phyloP scores from a whole-genome alignment of 768 basidiomycete genomes.

The Leccinum longicurvipes region DNA sequence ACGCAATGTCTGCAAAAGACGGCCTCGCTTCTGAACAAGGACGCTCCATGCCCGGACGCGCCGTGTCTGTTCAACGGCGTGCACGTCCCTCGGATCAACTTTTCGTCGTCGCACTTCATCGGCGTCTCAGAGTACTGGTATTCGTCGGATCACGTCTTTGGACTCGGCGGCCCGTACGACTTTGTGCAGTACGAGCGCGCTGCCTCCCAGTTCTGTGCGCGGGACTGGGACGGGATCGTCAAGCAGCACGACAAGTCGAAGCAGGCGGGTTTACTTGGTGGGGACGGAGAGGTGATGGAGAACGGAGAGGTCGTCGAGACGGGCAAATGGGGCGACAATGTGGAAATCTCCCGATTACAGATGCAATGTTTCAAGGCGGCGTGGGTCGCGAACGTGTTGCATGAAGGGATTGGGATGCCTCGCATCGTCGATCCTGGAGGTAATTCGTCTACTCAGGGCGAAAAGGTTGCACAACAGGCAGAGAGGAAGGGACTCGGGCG shows the following conservation, averaged over 20 bases:
- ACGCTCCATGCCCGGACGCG: constrained; percentile 72
- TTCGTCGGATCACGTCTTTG: constrained; percentile 95
- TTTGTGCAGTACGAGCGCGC: constrained; percentile 95
- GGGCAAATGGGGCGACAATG: constrained; percentile 66
- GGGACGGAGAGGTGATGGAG: constrained; percentile 63
- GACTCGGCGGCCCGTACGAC: constrained; percentile 92
- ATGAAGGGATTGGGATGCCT: constrained; percentile 94
- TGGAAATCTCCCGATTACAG: constrained; percentile 82
- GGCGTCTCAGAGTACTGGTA: constrained; percentile 99
- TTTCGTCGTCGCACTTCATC: constrained; percentile 89
- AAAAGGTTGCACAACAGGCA: constrained; percentile 73
- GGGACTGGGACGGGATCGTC: constrained; percentile 76
- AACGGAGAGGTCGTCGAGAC: constrained; percentile 59
- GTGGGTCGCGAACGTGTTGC: constrained; percentile 94
- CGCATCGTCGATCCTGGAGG: constrained; percentile 85
- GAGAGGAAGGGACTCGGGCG: constrained; percentile 76
- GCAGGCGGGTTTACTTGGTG: constrained; percentile 47
- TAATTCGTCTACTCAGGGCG: constrained; percentile 64
- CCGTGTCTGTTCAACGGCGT: constrained; percentile 95
- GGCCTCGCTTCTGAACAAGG: constrained; percentile 78
- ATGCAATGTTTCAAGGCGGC: constrained; percentile 99
- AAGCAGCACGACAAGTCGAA: constrained; percentile 55
- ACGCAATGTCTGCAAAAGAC: constrained; percentile 74
- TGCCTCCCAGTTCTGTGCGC: constrained; percentile 79
- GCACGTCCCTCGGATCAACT: constrained; percentile 92